phyloP scores from a whole-genome alignment of 2,329 filamentous ascomycete genomes.

The Trematosphaeria pertusa region DNA sequence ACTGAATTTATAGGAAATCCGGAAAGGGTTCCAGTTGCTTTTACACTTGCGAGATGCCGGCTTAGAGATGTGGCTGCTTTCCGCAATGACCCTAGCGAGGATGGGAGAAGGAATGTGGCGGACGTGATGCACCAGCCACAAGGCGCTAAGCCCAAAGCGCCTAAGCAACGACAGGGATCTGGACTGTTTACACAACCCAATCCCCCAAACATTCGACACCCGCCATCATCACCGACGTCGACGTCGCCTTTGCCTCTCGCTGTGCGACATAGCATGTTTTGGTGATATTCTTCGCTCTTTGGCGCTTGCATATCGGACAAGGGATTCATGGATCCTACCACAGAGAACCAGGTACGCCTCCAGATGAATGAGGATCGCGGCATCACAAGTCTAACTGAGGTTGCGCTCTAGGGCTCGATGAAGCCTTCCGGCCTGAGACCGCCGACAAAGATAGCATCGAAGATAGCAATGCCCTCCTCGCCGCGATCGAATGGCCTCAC shows the following conservation, averaged over 20 bases:
- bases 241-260: slow-evolving; percentile 18
- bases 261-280: slow-evolving; percentile 27
- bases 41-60: too few relatives aligned
- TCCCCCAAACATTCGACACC: slow-evolving; percentile 15
- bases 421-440: slow-evolving; percentile 42
- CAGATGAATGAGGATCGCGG: neutral
- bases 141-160: neutral
- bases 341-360: slow-evolving; percentile 40
- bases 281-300: slow-evolving; percentile 28
- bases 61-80: too few relatives aligned
- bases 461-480: slow-evolving; percentile 21
- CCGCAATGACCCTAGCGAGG: too few relatives aligned
- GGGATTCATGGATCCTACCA: slow-evolving; percentile 28
- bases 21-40: too few relatives aligned
- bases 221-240: slow-evolving; percentile 21
- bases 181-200: slow-evolving; percentile 19
- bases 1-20: too few relatives aligned
- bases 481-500: slow-evolving; percentile 44
- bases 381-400: slow-evolving; percentile 20
- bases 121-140: neutral
- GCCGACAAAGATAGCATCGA: slow-evolving; percentile 32
- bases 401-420: slow-evolving; percentile 24
- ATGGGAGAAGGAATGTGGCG: too few relatives aligned
- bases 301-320: slow-evolving; percentile 12
- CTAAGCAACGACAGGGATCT: slow-evolving; percentile 16